A percentile compares a stretch with the other conserved stretches of the same genome.
phyloP scores from a whole-genome alignment of 345 rosid species.

The Gossypium stocksii region DNA sequence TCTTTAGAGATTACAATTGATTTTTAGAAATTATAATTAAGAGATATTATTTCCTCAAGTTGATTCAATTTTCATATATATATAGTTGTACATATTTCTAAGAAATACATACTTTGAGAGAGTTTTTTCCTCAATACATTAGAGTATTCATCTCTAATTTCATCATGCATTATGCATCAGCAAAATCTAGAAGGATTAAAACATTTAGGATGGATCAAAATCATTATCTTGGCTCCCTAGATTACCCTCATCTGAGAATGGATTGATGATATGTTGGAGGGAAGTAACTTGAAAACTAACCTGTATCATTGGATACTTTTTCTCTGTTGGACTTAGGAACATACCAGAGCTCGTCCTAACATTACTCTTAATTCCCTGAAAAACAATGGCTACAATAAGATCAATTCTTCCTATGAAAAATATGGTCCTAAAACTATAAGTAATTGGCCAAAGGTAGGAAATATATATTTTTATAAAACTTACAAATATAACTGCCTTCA shows the following conservation, averaged over 20 bases:
- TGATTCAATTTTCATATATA: too few relatives aligned
- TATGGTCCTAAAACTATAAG: neutral
- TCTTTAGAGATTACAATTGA: too few relatives aligned
- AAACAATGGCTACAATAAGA: slow-evolving; percentile 1
- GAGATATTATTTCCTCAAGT: too few relatives aligned
- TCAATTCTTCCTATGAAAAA: slow-evolving; percentile 1
- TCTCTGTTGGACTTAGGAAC: slow-evolving; percentile 73
- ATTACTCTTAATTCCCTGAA: slow-evolving; percentile 81
- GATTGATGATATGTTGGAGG: neutral
- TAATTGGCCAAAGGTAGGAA: neutral
- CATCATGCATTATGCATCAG: neutral
- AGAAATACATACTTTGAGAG: too few relatives aligned
- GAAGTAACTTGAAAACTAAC: slow-evolving; percentile 33
- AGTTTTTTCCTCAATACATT: too few relatives aligned
- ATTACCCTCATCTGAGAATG: neutral
- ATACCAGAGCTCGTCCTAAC: slow-evolving; percentile 97
- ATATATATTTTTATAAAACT: neutral
- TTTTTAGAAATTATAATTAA: too few relatives aligned
- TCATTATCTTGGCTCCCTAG: neutral
- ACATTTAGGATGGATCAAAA: neutral
- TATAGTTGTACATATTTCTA: too few relatives aligned
- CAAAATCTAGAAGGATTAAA: neutral
- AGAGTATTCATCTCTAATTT: too few relatives aligned
- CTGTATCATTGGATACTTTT: slow-evolving; percentile 75
- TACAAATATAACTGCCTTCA: neutral